phyloP scores from a whole-genome alignment of 148 eudicot species.

The Vaccinium myrtillus region DNA sequence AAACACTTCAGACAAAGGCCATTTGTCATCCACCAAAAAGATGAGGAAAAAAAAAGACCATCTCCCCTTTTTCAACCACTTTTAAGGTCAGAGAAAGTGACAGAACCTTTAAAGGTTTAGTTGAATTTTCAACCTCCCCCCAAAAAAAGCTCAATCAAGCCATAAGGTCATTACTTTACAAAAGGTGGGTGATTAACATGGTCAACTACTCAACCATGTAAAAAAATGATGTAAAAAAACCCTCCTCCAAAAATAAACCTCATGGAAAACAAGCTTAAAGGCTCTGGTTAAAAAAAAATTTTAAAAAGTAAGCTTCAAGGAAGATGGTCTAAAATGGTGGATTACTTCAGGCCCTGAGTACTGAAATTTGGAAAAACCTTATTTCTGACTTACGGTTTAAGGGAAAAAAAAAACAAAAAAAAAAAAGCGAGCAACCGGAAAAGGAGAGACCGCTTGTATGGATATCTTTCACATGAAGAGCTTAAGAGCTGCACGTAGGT shows the following conservation, averaged over 20 bases:
- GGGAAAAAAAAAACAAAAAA: background rate
- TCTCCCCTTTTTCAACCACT: constrained; percentile 17
- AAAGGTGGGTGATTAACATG: constrained; percentile 49
- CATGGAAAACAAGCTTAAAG: constrained; percentile 37
- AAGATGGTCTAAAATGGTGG: constrained; percentile 27
- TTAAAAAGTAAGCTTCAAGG: background rate
- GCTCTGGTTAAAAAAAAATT: background rate
- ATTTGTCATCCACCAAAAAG: constrained; percentile 14
- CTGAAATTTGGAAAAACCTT: constrained; percentile 11
- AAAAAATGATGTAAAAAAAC: constrained; percentile 40
- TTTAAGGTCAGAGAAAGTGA: constrained; percentile 10
- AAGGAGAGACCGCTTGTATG: background rate
- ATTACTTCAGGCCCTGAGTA: constrained; percentile 11
- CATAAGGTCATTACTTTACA: constrained; percentile 38
- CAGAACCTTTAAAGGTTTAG: constrained; percentile 6
- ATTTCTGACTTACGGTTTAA: background rate
- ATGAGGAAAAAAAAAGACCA: background rate
- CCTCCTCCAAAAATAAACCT: constrained; percentile 60
- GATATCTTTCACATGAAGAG: constrained; percentile 25
- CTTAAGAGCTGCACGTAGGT: constrained; percentile 39
- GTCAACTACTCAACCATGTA: constrained; percentile 37
- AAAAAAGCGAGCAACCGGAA: background rate
- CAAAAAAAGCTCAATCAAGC: constrained; percentile 22
- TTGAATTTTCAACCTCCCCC: constrained; percentile 15
- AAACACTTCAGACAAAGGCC: constrained; percentile 23